Evolutionary conservation across 2,329 filamentous ascomycete species (phyloP).

Genomic region (Anthostomella pinea): DNA sequence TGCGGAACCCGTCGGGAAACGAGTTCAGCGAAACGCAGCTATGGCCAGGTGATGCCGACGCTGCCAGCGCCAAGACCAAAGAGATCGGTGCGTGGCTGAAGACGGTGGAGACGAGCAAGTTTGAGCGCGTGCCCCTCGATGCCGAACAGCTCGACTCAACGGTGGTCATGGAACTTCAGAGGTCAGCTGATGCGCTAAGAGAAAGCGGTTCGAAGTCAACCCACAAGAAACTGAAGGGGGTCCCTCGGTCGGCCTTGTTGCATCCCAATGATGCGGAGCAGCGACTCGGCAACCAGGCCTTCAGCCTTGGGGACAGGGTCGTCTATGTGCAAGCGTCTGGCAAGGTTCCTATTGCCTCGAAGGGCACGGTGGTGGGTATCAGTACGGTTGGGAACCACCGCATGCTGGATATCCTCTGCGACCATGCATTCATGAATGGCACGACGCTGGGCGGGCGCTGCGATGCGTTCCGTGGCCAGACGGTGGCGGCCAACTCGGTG

Average conservation of each 20-base stretch:
- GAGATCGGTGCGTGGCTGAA: conserved; percentile 95
- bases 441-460: conserved; percentile 88
- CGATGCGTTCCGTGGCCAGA: conserved; percentile 90
- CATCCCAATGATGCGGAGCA: conserved; percentile 97
- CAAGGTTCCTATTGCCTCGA: conserved; percentile 88
- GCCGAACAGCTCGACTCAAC: conserved; percentile 94
- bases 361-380: conserved; percentile 92
- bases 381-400: conserved; percentile 81
- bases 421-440: conserved; percentile 94
- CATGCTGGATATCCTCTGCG: conserved; percentile 89
- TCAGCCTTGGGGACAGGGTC: conserved; percentile 82
- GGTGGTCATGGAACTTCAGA: conserved; percentile 77
- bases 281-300: conserved; percentile 79
- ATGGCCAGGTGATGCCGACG: conserved; percentile 68
- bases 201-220: conserved; percentile 51
- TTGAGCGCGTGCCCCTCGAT: conserved; percentile 93
- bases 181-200: conserved; percentile 64
- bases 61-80: conserved; percentile 78
- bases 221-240: conserved; percentile 70
- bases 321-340: conserved; percentile 91
- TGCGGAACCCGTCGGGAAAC: conserved; percentile 79
- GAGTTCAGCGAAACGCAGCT: conserved; percentile 83
- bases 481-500: conserved; percentile 82
- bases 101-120: conserved; percentile 82
- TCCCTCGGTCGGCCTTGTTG: conserved; percentile 82